Percentiles rank a stretch among this genome's conserved stretches.
phyloP scores from a whole-genome alignment of 257 asterid species.

The Solanum chmielewskii region DNA sequence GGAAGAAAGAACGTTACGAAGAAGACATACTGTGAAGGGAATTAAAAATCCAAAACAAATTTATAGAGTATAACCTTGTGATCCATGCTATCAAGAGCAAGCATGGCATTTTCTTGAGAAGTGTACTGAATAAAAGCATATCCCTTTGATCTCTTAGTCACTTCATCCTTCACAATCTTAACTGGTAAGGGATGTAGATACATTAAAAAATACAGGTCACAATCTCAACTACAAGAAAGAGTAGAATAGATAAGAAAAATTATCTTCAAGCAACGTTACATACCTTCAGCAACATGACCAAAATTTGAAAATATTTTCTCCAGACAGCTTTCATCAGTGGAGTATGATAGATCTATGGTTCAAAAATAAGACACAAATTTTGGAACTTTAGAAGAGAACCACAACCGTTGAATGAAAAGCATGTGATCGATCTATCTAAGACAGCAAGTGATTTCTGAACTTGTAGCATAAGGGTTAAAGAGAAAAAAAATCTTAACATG shows the following conservation, averaged over 20 bases:
- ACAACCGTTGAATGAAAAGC: not conserved
- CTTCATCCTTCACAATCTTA: constrained; percentile 36
- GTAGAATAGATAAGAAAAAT: not conserved
- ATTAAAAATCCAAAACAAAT: not conserved
- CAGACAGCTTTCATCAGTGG: constrained; percentile 30
- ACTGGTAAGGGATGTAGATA: constrained; percentile 13
- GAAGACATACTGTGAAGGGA: not conserved
- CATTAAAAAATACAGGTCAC: not conserved
- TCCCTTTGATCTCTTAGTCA: constrained; percentile 36
- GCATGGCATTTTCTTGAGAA: constrained; percentile 47
- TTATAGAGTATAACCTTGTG: constrained; percentile 24
- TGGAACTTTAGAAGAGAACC: not conserved
- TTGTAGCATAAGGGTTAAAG: not conserved
- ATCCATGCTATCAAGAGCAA: constrained; percentile 57
- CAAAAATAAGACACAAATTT: not conserved
- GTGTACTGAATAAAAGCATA: constrained; percentile 54
- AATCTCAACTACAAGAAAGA: not conserved
- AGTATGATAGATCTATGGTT: constrained; percentile 40
- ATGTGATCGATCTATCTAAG: not conserved
- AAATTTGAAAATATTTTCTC: constrained; percentile 42
- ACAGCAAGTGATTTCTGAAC: not conserved
- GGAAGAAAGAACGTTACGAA: not conserved
- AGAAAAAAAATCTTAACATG: too few relatives aligned
- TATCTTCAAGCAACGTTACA: not conserved
- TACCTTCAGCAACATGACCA: constrained; percentile 63